Evolutionary conservation across 1,284 basidiomycete genomes (phyloP).

Genomic region (Flammula alnicola): DNA sequence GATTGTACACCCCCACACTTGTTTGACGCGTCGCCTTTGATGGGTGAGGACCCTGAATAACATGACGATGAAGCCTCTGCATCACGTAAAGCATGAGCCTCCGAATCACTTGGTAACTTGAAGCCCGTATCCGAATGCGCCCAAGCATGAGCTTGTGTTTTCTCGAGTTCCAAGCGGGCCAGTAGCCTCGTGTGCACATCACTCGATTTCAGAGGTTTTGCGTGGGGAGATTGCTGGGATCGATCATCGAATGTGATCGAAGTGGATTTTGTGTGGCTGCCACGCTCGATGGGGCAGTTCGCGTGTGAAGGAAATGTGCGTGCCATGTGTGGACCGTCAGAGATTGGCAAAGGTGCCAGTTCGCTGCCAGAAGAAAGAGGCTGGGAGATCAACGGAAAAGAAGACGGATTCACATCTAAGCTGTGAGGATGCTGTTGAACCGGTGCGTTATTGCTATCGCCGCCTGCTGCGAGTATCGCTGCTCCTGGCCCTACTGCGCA

Average conservation of each 20-base stretch:
- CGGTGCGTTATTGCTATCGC: background rate
- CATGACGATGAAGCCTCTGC: conserved; percentile 1
- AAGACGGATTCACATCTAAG: background rate
- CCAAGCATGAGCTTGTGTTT: conserved; percentile 30
- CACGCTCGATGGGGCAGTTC: conserved; percentile 19
- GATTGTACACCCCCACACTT: too few relatives aligned
- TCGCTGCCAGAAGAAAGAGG: conserved; percentile 1
- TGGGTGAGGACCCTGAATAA: background rate
- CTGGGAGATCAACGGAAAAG: background rate
- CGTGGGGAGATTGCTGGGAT: conserved; percentile 15
- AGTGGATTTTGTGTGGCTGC: conserved; percentile 25
- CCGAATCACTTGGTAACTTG: conserved; percentile 5
- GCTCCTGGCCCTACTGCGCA: conserved; percentile 8
- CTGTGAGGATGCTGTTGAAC: background rate
- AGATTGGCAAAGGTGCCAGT: background rate
- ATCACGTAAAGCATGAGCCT: conserved; percentile 5
- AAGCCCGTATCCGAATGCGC: conserved; percentile 7
- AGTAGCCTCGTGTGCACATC: conserved; percentile 44
- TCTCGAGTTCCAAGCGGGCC: conserved; percentile 51
- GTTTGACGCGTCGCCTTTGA: too few relatives aligned
- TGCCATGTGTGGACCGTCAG: conserved; percentile 1
- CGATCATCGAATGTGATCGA: conserved; percentile 23
- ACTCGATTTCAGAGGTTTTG: conserved; percentile 8
- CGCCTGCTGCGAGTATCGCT: background rate
- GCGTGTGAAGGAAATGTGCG: conserved; percentile 16